Conservation (phyloP, 352 stramenopile genomes). For the Phytophthora ohioensis region DNA sequence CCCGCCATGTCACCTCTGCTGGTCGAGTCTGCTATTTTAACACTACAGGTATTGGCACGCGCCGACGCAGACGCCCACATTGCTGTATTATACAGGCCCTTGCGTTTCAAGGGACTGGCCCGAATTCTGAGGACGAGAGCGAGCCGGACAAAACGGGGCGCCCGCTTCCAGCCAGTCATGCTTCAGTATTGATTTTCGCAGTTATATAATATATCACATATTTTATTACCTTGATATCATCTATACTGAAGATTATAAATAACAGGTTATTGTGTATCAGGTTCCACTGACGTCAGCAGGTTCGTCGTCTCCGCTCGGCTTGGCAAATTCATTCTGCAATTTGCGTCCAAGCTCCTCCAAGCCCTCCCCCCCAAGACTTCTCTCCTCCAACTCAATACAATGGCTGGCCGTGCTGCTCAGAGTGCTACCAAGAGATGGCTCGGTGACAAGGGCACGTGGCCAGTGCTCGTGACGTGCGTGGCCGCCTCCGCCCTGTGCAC, state of each 20-base stretch:
- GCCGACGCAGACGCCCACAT: not conserved
- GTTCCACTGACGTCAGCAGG: slow-evolving; percentile 37
- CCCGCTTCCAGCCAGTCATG: slow-evolving; percentile 38
- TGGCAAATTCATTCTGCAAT: slow-evolving; percentile 70
- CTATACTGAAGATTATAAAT: slow-evolving; percentile 4
- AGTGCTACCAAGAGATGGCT: slow-evolving; percentile 74
- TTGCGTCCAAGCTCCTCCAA: slow-evolving; percentile 49
- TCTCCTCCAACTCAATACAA: slow-evolving; percentile 50
- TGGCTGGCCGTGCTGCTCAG: slow-evolving; percentile 55
- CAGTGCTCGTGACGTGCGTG: slow-evolving; percentile 77
- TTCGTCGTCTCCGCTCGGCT: not conserved
- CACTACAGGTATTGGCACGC: not conserved
- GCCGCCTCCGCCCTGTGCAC: slow-evolving; percentile 68
- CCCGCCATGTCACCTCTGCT: slow-evolving; percentile 8
- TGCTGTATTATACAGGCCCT: slow-evolving; percentile 16
- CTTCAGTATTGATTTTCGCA: slow-evolving; percentile 1
- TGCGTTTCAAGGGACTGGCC: slow-evolving; percentile 36
- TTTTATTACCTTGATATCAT: not conserved
- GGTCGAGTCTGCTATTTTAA: slow-evolving; percentile 39
- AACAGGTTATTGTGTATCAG: slow-evolving; percentile 11
- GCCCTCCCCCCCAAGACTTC: slow-evolving; percentile 14
- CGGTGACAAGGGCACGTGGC: slow-evolving; percentile 81
- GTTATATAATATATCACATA: slow-evolving; percentile 2
- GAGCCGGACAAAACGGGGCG: slow-evolving; percentile 18
- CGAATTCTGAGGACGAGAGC: slow-evolving; percentile 37